Evolutionary conservation across 179 eudicot species (phyloP).

Genomic region (Dionaea muscipula): DNA sequence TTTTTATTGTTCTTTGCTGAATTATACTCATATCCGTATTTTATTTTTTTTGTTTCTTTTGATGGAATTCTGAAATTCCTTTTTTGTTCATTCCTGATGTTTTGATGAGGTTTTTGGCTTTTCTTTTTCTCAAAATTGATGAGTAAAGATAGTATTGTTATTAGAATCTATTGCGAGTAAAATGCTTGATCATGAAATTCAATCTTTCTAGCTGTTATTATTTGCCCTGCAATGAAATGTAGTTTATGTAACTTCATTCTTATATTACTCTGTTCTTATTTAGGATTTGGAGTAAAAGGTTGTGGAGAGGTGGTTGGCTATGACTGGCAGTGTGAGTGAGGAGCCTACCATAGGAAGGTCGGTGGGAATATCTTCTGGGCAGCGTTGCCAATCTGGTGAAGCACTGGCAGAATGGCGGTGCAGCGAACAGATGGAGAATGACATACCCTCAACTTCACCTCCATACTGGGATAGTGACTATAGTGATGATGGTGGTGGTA

Average conservation of each 20-base stretch:
- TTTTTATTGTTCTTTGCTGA: too few relatives aligned
- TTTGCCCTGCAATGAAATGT: too few relatives aligned
- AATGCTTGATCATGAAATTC: not conserved
- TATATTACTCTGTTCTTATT: not conserved
- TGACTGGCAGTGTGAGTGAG: constrained; percentile 58
- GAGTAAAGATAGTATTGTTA: not conserved
- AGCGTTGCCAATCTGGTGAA: constrained; percentile 47
- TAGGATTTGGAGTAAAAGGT: constrained; percentile 30
- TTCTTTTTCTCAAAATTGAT: too few relatives aligned
- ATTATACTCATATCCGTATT: too few relatives aligned
- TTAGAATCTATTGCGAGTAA: not conserved
- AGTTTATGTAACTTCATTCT: not conserved
- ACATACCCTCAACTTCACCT: constrained; percentile 76
- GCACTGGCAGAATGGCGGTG: constrained; percentile 71
- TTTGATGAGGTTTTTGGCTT: not conserved
- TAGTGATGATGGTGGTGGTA: constrained; percentile 68
- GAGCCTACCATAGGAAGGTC: constrained; percentile 50
- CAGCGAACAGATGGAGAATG: constrained; percentile 66
- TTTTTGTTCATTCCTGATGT: too few relatives aligned
- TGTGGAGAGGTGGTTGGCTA: constrained; percentile 26
- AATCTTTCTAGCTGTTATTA: too few relatives aligned
- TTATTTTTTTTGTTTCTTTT: too few relatives aligned
- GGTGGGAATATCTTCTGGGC: constrained; percentile 44
- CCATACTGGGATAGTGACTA: constrained; percentile 83
- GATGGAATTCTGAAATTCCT: too few relatives aligned